Conservation (phyloP, 2,329 filamentous ascomycete species). For the Nemania serpens region DNA sequence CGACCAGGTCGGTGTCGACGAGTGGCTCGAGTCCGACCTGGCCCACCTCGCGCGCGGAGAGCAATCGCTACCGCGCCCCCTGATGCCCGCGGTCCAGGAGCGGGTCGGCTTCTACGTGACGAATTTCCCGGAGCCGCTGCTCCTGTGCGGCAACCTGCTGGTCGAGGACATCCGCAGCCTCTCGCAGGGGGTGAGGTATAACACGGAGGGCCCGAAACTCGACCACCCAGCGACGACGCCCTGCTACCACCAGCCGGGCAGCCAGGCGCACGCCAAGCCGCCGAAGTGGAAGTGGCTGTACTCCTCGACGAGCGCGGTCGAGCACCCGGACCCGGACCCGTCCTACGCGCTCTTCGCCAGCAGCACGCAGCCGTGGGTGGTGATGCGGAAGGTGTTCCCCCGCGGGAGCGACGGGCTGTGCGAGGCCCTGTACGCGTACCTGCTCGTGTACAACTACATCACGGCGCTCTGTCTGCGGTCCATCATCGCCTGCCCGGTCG, state of each 20-base stretch:
- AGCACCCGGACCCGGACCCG: constrained; percentile 11
- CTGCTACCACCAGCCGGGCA: constrained; percentile 31
- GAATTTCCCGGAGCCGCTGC: constrained; percentile 65
- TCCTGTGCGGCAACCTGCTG: constrained; percentile 58
- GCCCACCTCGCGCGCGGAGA: constrained; percentile 31
- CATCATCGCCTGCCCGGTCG: constrained; percentile 7
- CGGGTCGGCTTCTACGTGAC: constrained; percentile 57
- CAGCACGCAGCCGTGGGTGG: constrained; percentile 45
- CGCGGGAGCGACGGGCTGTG: constrained; percentile 59
- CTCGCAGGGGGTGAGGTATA: constrained; percentile 57
- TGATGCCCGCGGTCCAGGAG: constrained; percentile 59
- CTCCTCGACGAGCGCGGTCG: constrained; percentile 17
- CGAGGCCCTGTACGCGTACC: constrained; percentile 63
- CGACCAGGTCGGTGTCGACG: constrained; percentile 31
- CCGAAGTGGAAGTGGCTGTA: constrained; percentile 37
- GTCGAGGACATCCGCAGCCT: constrained; percentile 63
- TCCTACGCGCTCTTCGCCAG: neutral
- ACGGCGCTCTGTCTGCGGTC: constrained; percentile 43
- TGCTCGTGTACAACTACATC: constrained; percentile 64
- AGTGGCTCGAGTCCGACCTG: constrained; percentile 35
- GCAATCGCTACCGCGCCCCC: constrained; percentile 48
- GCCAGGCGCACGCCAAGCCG: constrained; percentile 17
- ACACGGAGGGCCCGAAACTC: constrained; percentile 25
- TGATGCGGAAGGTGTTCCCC: constrained; percentile 58
- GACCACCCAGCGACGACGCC: constrained; percentile 26